A percentile compares a stretch with the other conserved stretches of the same genome.
These are phyloP conservation scores for Bassia scoparia DNA, from an alignment of 148 eudicot genomes.

Conservation along the genomic window DNA sequence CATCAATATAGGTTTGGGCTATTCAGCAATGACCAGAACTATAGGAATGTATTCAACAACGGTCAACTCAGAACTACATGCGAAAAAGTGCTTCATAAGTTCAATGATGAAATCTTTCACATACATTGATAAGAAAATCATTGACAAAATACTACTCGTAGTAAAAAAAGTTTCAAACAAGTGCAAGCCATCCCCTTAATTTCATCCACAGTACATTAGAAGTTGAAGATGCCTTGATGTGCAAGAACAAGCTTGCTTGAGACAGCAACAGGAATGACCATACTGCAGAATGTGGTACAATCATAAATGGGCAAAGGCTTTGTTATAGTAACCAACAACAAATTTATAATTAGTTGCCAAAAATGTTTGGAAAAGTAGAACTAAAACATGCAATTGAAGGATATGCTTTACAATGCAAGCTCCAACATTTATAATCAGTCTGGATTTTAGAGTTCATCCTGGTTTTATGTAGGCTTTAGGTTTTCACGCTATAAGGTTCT, in stretches of 20 bases:
- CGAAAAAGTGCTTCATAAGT: too few species aligned
- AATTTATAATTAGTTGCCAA: background rate
- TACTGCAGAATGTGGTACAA: background rate
- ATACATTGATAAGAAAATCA: background rate
- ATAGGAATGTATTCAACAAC: background rate
- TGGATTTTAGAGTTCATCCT: too few species aligned
- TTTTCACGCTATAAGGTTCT: too few species aligned
- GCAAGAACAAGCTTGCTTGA: too few species aligned
- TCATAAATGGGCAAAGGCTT: background rate
- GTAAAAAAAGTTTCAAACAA: too few species aligned
- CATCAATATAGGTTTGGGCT: too few species aligned
- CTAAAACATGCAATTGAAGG: background rate
- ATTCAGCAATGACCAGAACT: background rate
- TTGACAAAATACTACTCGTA: background rate
- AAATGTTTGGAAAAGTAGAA: background rate
- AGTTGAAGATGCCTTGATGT: background rate
- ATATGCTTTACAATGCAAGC: background rate
- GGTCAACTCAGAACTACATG: background rate
- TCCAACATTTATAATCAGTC: too few species aligned
- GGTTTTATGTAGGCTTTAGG: too few species aligned
- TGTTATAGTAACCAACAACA: background rate
- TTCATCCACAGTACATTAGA: background rate
- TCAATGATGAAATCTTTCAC: background rate
- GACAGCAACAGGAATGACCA: background rate
- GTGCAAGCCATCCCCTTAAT: background rate